Percentiles rank a stretch among this genome's conserved stretches.
These are phyloP conservation scores for Phaeosphaeriaceae sp. DNA, from an alignment of 2,329 filamentous ascomycete genomes.

Conservation along the genomic window DNA sequence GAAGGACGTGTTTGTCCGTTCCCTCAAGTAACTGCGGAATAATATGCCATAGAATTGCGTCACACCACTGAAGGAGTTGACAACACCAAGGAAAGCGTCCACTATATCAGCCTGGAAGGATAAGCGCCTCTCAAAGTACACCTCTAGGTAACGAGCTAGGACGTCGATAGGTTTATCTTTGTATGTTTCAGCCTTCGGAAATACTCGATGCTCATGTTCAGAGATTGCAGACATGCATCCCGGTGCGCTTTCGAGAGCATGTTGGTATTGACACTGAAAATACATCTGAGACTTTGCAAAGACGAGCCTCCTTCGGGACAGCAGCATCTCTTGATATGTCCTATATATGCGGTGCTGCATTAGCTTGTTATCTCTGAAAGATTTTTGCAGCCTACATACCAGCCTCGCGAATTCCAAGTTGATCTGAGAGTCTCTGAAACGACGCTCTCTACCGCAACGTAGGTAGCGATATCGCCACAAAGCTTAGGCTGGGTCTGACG, in stretches of 20 bases:
- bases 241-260: not conserved
- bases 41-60: constrained; percentile 7
- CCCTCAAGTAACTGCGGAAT: too few species aligned
- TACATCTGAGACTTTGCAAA: constrained; percentile 43
- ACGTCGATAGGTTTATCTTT: too few species aligned
- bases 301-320: constrained; percentile 46
- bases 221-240: not conserved
- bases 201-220: not conserved
- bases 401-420: constrained; percentile 47
- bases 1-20: not conserved
- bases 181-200: not conserved
- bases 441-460: not conserved
- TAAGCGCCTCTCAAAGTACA: not conserved
- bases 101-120: constrained; percentile 3
- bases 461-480: not conserved
- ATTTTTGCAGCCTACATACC: too few species aligned
- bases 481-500: not conserved
- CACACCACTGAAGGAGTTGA: not conserved
- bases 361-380: too few species aligned
- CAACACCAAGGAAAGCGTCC: constrained; percentile 4
- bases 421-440: constrained; percentile 11
- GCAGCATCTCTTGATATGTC: constrained; percentile 51
- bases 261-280: constrained; percentile 34
- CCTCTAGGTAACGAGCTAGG: not conserved
- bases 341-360: too few species aligned